Evolutionary conservation across 1,139 yeast genomes (phyloP), one percentile per base, ranked within the genome.

Genomic region (Geotrichum phurueaensis): DNA sequence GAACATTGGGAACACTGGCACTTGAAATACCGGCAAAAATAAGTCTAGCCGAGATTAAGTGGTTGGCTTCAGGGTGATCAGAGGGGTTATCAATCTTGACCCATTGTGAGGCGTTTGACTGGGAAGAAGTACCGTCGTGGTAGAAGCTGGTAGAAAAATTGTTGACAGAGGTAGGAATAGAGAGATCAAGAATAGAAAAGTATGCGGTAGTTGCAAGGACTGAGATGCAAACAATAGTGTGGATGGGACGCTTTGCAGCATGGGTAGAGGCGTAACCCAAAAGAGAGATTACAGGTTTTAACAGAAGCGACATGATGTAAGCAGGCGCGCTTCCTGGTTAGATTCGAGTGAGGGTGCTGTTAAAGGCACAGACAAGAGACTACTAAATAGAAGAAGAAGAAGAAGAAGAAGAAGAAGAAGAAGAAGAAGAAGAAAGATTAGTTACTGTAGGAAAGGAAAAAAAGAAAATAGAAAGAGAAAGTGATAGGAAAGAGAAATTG

Each of bases 191-290:
- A 23, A 90, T 84, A 20, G 94, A 83, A 67, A 90, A 81, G 74
- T 90, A 94, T 13, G 95, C 90, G 60, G 88, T 78, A 10, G 96
- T 86, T 1, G 96, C 96, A 62, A 89, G 75, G 60, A 90, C 76
- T 33, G 95, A 81, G 20, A 92, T 83, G 65, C 84, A 71, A 57
- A 91, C 84, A 63, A 94, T 85, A 63, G 92, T 83, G 74, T 94
- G 99, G 67, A 94, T 90, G 43, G 99, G 99, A 69, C 86, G 83
- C 66, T 83, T 84, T 23, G 97, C 96, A 56, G 94, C 84, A 51
- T 81, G 73, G 65, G 80, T 82, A 47, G 96, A 88, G 63, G 86
- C 59, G 56, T 67, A 67, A 1, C 54, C 58, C 50, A 61, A 23
- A 18, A 61, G 53, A 23, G 63, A 61, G 36, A 61, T 53, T 36